These are phyloP conservation scores for Ochromonadaceae sp. DNA, from an alignment of 352 stramenopile genomes.

Conservation along the genomic window DNA sequence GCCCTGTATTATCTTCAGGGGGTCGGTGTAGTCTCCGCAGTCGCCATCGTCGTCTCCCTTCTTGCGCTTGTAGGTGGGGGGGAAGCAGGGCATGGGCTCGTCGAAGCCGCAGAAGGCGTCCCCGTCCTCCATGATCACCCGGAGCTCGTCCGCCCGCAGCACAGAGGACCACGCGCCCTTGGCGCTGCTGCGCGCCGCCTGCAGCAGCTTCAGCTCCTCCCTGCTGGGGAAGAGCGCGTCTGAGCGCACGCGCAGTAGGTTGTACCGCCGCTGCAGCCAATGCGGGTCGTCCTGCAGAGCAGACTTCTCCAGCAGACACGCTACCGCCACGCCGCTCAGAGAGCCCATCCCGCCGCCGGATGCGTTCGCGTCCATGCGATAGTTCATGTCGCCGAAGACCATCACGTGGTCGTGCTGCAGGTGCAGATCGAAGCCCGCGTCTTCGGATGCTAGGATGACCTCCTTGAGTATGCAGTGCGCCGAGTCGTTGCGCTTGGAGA, in stretches of 20 bases:
- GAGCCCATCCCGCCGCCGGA: conserved; percentile 1
- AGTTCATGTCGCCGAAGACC: conserved; percentile 71
- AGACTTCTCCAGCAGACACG: conserved; percentile 2
- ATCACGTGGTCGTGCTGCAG: conserved; percentile 63
- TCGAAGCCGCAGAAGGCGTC: conserved; percentile 25
- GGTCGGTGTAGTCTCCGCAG: conserved; percentile 24
- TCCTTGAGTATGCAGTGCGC: conserved; percentile 58
- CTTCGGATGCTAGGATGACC: conserved; percentile 53
- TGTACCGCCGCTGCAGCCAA: conserved; percentile 11
- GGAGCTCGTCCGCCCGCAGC: conserved; percentile 19
- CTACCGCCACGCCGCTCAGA: conserved; percentile 10
- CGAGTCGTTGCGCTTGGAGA: conserved; percentile 55
- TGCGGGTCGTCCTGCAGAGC: conserved; percentile 2
- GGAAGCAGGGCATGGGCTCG: conserved; percentile 20
- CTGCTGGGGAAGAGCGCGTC: neutral
- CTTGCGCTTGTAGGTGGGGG: conserved; percentile 25
- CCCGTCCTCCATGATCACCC: conserved; percentile 22
- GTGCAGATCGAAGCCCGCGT: conserved; percentile 59
- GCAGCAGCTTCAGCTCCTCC: conserved; percentile 2
- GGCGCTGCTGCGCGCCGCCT: neutral
- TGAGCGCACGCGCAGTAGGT: conserved; percentile 3
- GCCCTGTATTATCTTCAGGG: neutral
- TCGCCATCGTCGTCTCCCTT: conserved; percentile 18
- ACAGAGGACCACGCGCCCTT: conserved; percentile 11
- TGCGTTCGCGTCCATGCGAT: conserved; percentile 44